phyloP scores from a whole-genome alignment of 495 filamentous ascomycete species.

The Aspergillus bridgeri region DNA sequence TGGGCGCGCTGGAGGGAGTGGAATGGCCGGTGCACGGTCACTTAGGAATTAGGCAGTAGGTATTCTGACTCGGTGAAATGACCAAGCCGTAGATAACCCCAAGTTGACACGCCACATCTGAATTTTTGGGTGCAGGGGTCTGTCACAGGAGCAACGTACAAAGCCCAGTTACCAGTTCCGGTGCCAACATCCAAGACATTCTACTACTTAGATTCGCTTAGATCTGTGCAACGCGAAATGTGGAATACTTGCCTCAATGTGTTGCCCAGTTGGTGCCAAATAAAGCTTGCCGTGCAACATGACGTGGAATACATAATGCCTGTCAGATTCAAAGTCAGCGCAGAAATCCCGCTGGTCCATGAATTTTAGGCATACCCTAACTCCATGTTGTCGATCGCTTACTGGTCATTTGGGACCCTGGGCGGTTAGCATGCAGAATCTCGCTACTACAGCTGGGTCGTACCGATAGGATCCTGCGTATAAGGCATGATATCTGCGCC shows the following conservation, averaged over 20 bases:
- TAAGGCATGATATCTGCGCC: not conserved
- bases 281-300: slow-evolving; percentile 5
- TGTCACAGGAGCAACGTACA: slow-evolving; percentile 4
- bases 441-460: not conserved
- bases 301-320: slow-evolving; percentile 13
- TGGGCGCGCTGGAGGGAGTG: no score
- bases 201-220: slow-evolving; percentile 1
- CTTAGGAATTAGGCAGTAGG: no score
- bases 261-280: slow-evolving; percentile 5
- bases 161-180: slow-evolving; percentile 15
- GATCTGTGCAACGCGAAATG: not conserved
- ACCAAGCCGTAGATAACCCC: no score
- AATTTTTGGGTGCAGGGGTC: no score
- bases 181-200: slow-evolving; percentile 21
- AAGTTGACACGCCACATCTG: no score
- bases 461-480: slow-evolving; percentile 1
- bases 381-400: not conserved
- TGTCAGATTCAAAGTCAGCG: slow-evolving; percentile 5
- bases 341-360: no score
- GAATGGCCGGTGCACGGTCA: no score
- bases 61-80: no score
- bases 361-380: not conserved
- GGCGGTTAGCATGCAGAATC: not conserved
- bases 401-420: not conserved
- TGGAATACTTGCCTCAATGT: slow-evolving; percentile 1